These are phyloP conservation scores for Suillus subluteus DNA, from an alignment of 768 basidiomycete genomes.

Conservation along the genomic window DNA sequence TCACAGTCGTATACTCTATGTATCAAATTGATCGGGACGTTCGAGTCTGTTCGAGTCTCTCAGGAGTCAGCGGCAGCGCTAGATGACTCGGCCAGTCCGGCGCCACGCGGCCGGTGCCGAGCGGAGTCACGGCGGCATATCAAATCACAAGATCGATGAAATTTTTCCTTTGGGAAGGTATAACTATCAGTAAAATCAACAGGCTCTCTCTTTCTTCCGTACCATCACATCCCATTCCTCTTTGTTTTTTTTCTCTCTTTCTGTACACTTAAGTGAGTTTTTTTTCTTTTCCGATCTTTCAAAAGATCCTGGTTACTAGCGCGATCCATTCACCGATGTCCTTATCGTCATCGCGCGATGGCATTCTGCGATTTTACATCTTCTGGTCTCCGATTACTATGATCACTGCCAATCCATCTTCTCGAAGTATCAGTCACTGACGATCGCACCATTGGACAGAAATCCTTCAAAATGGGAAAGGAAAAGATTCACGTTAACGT, in stretches of 20 bases:
- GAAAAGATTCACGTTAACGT: constrained; percentile 97
- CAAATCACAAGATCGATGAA: constrained; percentile 68
- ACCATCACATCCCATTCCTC: constrained; percentile 40
- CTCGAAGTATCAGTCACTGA: constrained; percentile 18
- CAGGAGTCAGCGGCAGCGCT: constrained; percentile 18
- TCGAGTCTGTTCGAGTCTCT: neutral
- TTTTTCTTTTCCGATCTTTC: constrained; percentile 11
- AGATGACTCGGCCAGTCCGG: constrained; percentile 19
- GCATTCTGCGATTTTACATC: constrained; percentile 11
- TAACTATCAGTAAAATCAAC: constrained; percentile 59
- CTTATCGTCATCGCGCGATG: constrained; percentile 22
- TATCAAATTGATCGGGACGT: constrained; percentile 4
- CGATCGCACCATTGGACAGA: constrained; percentile 35
- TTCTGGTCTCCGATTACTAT: constrained; percentile 14
- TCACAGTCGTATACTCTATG: no score
- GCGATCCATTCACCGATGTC: constrained; percentile 29
- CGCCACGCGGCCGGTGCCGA: constrained; percentile 32
- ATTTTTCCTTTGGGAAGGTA: constrained; percentile 57
- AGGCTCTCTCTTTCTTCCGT: constrained; percentile 38
- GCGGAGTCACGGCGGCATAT: constrained; percentile 48
- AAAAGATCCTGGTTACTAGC: constrained; percentile 11
- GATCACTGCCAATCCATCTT: constrained; percentile 29
- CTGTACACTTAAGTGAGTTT: constrained; percentile 49
- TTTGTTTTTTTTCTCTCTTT: constrained; percentile 38
- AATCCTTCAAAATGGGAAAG: constrained; percentile 87